phyloP scores from a whole-genome alignment of 805 yeast species.

The Candida boleticola region DNA sequence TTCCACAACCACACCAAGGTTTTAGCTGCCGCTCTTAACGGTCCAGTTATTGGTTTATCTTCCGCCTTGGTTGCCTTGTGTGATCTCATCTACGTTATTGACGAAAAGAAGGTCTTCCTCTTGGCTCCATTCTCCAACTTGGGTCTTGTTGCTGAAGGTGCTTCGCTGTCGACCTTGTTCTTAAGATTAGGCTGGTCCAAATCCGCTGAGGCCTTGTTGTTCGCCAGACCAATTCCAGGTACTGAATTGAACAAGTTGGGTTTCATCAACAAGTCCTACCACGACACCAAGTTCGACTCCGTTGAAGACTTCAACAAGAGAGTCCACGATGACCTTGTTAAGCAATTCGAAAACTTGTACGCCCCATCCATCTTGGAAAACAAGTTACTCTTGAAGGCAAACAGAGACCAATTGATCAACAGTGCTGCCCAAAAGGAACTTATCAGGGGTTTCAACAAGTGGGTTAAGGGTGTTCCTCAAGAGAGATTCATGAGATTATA shows the following conservation, averaged over 20 bases:
- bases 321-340: conserved; percentile 33
- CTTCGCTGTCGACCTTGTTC: conserved; percentile 64
- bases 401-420: conserved; percentile 37
- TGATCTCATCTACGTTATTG: conserved; percentile 71
- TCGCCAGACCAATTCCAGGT: conserved; percentile 64
- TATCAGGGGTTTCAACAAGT: conserved; percentile 63
- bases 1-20: conserved; percentile 71
- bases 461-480: conserved; percentile 76
- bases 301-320: conserved; percentile 43
- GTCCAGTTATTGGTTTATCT: conserved; percentile 81
- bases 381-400: conserved; percentile 40
- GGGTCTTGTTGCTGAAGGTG: conserved; percentile 84
- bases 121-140: conserved; percentile 78
- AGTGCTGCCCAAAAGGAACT: conserved; percentile 64
- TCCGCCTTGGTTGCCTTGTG: conserved; percentile 73
- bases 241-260: conserved; percentile 57
- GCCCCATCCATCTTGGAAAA: conserved; percentile 38
- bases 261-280: conserved; percentile 58
- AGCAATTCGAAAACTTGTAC: conserved; percentile 43
- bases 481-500: conserved; percentile 56
- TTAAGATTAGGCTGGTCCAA: conserved; percentile 68
- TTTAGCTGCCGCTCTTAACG: conserved; percentile 72
- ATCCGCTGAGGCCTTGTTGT: conserved; percentile 70
- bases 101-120: conserved; percentile 54
- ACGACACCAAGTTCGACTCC: conserved; percentile 30